A percentile compares a stretch with the other conserved stretches of the same genome.
Conservation (phyloP, 2,329 filamentous ascomycete genomes). For the Lithohypha guttulata region DNA sequence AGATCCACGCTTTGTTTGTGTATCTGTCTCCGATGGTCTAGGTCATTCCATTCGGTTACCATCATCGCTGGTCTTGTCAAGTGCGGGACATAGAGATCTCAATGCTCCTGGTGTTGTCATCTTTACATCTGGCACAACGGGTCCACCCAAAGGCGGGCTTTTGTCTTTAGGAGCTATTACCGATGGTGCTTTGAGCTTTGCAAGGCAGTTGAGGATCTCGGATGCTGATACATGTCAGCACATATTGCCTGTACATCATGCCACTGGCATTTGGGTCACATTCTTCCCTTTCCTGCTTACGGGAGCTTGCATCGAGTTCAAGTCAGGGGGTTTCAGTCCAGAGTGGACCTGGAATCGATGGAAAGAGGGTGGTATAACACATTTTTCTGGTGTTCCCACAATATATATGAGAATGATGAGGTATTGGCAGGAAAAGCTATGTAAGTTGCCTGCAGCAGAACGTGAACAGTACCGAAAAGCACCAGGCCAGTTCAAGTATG, state of each 20-base stretch:
- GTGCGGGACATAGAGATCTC: conserved; percentile 23
- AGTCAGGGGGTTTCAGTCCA: conserved; percentile 30
- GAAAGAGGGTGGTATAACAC: conserved; percentile 25
- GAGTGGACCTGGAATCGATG: conserved; percentile 33
- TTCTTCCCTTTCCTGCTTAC: conserved; percentile 30
- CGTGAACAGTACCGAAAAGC: conserved; percentile 33
- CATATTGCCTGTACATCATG: conserved; percentile 27
- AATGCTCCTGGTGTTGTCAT: conserved; percentile 26
- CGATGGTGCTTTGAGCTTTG: conserved; percentile 20
- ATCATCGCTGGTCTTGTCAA: conserved; percentile 21
- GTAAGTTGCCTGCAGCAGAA: conserved; percentile 16
- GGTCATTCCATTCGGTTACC: conserved; percentile 10
- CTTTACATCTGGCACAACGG: conserved; percentile 24
- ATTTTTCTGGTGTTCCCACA: conserved; percentile 35
- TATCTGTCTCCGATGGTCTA: conserved; percentile 22
- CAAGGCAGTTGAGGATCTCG: conserved; percentile 22
- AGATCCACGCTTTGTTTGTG: conserved; percentile 18
- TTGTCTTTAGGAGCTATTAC: conserved; percentile 19
- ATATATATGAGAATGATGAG: conserved; percentile 35
- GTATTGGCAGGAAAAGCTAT: conserved; percentile 22
- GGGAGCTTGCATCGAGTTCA: conserved; percentile 34
- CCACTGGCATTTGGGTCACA: conserved; percentile 23
- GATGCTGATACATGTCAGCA: conserved; percentile 27
- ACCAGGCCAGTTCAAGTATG: conserved; percentile 23
- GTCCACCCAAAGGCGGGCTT: conserved; percentile 22